Evolutionary conservation across 139 green algal genomes (phyloP).

Genomic region (Trebouxia sp.): DNA sequence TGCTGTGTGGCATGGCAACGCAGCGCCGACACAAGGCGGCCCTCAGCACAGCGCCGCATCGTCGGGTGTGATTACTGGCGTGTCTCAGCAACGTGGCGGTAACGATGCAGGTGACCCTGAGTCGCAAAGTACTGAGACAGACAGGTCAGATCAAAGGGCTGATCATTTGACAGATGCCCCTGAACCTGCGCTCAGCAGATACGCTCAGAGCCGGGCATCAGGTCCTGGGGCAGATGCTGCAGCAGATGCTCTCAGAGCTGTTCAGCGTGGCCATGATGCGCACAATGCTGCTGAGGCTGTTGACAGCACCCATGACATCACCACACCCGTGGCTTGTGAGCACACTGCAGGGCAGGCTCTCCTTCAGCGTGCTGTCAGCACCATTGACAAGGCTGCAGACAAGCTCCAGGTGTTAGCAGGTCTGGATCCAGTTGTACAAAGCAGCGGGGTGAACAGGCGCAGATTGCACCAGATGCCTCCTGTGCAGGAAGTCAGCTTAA

Average conservation of each 20-base stretch:
- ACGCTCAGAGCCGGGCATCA: neutral
- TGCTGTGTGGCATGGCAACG: neutral
- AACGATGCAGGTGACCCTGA: too few relatives aligned
- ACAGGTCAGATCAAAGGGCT: too few relatives aligned
- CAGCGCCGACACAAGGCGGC: neutral
- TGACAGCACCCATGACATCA: neutral
- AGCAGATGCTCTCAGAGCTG: neutral
- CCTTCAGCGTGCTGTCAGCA: neutral
- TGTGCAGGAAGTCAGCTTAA: too few relatives aligned
- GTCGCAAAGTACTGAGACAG: too few relatives aligned
- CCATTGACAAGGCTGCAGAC: neutral
- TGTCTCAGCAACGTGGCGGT: neutral
- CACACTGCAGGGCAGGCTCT: neutral
- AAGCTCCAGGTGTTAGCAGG: neutral
- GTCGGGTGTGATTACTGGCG: neutral
- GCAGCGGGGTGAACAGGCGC: neutral
- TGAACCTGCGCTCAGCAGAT: neutral
- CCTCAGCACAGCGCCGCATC: neutral
- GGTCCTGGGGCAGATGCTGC: neutral
- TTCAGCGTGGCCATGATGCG: neutral
- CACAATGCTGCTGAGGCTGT: neutral
- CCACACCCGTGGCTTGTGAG: neutral
- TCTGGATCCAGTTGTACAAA: neutral
- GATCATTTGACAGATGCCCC: too few relatives aligned
- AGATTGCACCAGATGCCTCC: too few relatives aligned